Percentiles rank a stretch among this genome's conserved stretches.
Evolutionary conservation across 345 rosid genomes (phyloP).

Genomic region (Erucastrum elatum): DNA sequence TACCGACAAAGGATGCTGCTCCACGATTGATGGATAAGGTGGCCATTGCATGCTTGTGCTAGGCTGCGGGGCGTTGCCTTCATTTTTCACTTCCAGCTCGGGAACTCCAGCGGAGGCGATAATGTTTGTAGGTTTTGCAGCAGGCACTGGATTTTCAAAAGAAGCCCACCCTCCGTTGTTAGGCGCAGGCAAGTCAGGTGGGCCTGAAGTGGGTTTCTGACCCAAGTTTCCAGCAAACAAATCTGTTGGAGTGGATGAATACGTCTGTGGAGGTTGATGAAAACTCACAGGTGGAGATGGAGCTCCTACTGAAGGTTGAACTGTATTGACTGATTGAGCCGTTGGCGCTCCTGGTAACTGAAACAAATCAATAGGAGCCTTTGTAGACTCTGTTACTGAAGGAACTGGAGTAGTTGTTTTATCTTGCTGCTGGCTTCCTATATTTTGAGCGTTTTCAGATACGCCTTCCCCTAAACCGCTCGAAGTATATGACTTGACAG

Average conservation of each 20-base stretch:
- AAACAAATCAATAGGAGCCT: constrained; percentile 67
- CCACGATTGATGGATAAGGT: constrained; percentile 43
- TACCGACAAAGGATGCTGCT: constrained; percentile 41
- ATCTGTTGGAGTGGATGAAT: constrained; percentile 47
- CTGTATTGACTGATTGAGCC: constrained; percentile 45
- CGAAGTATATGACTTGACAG: constrained; percentile 61
- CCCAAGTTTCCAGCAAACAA: constrained; percentile 49
- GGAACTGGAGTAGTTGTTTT: constrained; percentile 41
- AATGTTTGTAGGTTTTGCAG: constrained; percentile 40
- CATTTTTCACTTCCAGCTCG: constrained; percentile 45
- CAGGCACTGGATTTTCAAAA: constrained; percentile 63
- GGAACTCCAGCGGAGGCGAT: constrained; percentile 35
- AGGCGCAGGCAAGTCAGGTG: constrained; percentile 42
- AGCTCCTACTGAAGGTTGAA: constrained; percentile 39
- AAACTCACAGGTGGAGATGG: constrained; percentile 39
- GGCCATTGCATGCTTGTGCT: constrained; percentile 56
- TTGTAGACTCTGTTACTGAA: constrained; percentile 45
- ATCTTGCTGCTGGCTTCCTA: constrained; percentile 42
- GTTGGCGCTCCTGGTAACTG: constrained; percentile 49
- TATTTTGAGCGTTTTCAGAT: constrained; percentile 49
- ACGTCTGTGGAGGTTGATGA: constrained; percentile 48
- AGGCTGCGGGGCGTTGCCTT: constrained; percentile 44
- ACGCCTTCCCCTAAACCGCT: constrained; percentile 51
- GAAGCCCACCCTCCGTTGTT: constrained; percentile 92
- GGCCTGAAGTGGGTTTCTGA: constrained; percentile 48